Evolutionary conservation across 148 eudicot genomes (phyloP).

Genomic region (Amaranthus cruentus): DNA sequence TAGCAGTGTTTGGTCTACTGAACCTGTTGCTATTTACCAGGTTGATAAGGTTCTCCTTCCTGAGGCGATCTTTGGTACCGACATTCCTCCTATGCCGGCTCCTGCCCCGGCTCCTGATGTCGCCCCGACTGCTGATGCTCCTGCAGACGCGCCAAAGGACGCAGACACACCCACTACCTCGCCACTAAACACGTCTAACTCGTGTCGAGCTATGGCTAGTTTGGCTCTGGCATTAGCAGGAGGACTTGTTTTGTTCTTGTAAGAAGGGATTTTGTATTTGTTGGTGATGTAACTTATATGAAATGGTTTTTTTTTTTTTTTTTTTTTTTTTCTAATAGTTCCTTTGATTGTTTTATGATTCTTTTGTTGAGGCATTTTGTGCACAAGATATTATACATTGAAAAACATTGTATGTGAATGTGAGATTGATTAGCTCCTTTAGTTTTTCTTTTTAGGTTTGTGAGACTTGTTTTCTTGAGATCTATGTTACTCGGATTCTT

Average conservation of each 20-base stretch:
- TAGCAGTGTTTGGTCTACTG: slow-evolving; percentile 65
- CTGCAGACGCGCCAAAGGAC: slow-evolving; percentile 22
- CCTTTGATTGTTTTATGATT: slow-evolving; percentile 35
- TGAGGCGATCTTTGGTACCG: slow-evolving; percentile 76
- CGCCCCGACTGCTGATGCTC: slow-evolving; percentile 52
- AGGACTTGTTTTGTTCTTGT: slow-evolving; percentile 36
- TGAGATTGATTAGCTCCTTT: slow-evolving; percentile 15
- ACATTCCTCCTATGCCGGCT: slow-evolving; percentile 79
- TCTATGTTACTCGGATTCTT: background rate
- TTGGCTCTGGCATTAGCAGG: slow-evolving; percentile 39
- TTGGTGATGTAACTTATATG: slow-evolving; percentile 27
- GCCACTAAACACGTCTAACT: slow-evolving; percentile 30
- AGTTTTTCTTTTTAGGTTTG: background rate
- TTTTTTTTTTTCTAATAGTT: slow-evolving; percentile 21
- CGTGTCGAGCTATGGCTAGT: slow-evolving; percentile 28
- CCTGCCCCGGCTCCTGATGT: slow-evolving; percentile 73
- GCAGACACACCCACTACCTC: slow-evolving; percentile 29
- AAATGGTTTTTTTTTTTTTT: slow-evolving; percentile 2
- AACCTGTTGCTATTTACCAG: slow-evolving; percentile 70
- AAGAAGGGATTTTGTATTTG: slow-evolving; percentile 15
- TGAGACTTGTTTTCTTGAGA: background rate
- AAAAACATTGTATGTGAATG: slow-evolving; percentile 26
- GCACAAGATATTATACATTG: slow-evolving; percentile 11
- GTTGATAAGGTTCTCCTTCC: slow-evolving; percentile 80
- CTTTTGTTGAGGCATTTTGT: slow-evolving; percentile 4